phyloP scores from a whole-genome alignment of 2,329 filamentous ascomycete genomes.

The Curvularia sp. region DNA sequence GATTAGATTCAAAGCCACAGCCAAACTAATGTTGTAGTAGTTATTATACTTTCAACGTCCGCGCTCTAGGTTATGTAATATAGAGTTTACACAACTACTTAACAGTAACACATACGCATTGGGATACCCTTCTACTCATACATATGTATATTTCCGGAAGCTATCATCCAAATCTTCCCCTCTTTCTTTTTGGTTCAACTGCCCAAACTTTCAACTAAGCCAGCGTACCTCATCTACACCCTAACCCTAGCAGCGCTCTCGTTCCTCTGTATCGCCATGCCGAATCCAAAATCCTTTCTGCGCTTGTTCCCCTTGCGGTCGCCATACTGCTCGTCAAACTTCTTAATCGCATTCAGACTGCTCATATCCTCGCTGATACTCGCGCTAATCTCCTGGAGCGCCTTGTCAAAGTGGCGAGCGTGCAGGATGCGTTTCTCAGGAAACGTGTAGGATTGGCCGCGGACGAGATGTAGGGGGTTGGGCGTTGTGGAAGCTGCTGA shows the following conservation, averaged over 20 bases:
- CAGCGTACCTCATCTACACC: slow-evolving; percentile 8
- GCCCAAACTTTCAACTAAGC: background rate
- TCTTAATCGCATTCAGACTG: slow-evolving; percentile 82
- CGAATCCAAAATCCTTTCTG: slow-evolving; percentile 64
- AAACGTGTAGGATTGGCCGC: slow-evolving; percentile 62
- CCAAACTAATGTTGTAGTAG: background rate
- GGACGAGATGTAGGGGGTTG: slow-evolving; percentile 46
- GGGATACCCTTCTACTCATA: background rate
- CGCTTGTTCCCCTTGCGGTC: slow-evolving; percentile 74
- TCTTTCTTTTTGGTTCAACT: background rate
- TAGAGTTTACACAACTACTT: background rate
- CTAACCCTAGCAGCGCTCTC: slow-evolving; percentile 47
- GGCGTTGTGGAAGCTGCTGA: background rate
- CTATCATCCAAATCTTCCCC: background rate
- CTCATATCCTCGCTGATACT: slow-evolving; percentile 95
- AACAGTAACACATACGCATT: background rate
- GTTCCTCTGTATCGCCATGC: slow-evolving; percentile 36
- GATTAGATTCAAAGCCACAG: background rate
- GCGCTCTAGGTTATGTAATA: background rate
- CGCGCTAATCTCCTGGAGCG: slow-evolving; percentile 85
- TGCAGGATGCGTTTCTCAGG: slow-evolving; percentile 73
- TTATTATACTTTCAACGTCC: background rate
- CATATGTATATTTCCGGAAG: background rate
- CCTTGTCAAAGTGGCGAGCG: slow-evolving; percentile 79
- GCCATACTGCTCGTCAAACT: slow-evolving; percentile 95